Evolutionary conservation across 768 basidiomycete species (phyloP).

Genomic region (Chalciporus chontae): DNA sequence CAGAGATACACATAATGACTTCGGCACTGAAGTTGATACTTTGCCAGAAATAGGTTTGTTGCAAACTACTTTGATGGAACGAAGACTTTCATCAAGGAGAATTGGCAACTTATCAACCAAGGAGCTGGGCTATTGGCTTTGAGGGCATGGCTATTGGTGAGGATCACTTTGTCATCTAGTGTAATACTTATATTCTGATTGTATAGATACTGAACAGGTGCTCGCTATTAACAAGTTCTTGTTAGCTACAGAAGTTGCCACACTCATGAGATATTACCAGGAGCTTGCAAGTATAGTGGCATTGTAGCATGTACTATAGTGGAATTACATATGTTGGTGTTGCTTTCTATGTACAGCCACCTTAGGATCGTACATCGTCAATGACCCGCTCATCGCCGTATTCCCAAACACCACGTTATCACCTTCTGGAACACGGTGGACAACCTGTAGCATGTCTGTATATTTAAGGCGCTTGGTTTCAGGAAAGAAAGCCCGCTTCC

Average conservation of each 20-base stretch:
- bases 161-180: slow-evolving; percentile 13
- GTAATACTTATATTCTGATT: not conserved
- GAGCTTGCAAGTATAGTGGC: slow-evolving; percentile 41
- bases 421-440: not conserved
- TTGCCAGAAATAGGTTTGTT: slow-evolving; percentile 50
- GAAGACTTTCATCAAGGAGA: slow-evolving; percentile 51
- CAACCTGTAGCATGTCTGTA: slow-evolving; percentile 46
- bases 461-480: slow-evolving; percentile 73
- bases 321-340: too few relatives aligned
- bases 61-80: slow-evolving; percentile 51
- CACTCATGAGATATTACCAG: slow-evolving; percentile 54
- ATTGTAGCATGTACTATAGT: slow-evolving; percentile 25
- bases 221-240: slow-evolving; percentile 55
- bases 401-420: not conserved
- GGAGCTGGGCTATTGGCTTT: slow-evolving; percentile 69
- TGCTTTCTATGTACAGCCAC: not conserved
- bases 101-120: slow-evolving; percentile 63
- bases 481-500: slow-evolving; percentile 77
- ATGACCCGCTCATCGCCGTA: not conserved
- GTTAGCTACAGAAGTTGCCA: slow-evolving; percentile 44
- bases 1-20: not conserved
- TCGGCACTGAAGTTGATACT: not conserved
- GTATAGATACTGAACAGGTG: slow-evolving; percentile 35
- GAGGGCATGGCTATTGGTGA: slow-evolving; percentile 58
- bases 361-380: too few relatives aligned